phyloP scores from a whole-genome alignment of 1,284 basidiomycete species.

The Cronartium quercuum region DNA sequence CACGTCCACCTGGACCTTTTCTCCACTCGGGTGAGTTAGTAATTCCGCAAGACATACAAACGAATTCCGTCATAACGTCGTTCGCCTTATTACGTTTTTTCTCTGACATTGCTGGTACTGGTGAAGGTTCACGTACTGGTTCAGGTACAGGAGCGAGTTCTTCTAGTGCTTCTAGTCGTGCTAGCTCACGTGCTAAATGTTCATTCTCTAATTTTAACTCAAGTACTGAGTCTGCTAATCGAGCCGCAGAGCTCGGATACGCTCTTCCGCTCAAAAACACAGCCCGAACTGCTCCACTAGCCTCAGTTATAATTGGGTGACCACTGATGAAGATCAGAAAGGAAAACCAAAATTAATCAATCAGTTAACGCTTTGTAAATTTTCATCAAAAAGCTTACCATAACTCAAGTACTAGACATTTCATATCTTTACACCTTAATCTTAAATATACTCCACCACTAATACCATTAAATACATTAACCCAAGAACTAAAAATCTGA shows the following conservation, averaged over 20 bases:
- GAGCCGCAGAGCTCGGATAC: constrained; percentile 6
- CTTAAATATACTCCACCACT: constrained; percentile 16
- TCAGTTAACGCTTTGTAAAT: neutral
- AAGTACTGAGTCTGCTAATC: constrained; percentile 44
- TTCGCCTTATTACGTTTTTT: neutral
- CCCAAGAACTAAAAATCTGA: too few species aligned
- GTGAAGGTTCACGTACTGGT: neutral
- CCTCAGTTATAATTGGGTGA: neutral
- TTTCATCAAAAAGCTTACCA: constrained; percentile 9
- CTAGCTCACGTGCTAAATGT: constrained; percentile 40
- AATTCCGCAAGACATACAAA: constrained; percentile 47
- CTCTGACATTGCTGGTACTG: neutral
- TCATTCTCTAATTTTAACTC: constrained; percentile 48
- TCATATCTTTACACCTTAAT: constrained; percentile 4
- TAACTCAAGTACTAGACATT: constrained; percentile 21
- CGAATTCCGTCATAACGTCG: constrained; percentile 45
- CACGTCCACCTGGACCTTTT: constrained; percentile 47
- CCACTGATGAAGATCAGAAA: constrained; percentile 1
- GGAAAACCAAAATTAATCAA: neutral
- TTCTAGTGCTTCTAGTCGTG: neutral
- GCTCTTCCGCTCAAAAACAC: constrained; percentile 5
- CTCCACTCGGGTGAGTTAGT: constrained; percentile 49
- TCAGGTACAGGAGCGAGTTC: neutral
- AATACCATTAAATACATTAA: too few species aligned
- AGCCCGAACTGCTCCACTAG: neutral